Conservation (phyloP, 1,139 yeast genomes). For the Yamadazyma pseudoaaseri region DNA sequence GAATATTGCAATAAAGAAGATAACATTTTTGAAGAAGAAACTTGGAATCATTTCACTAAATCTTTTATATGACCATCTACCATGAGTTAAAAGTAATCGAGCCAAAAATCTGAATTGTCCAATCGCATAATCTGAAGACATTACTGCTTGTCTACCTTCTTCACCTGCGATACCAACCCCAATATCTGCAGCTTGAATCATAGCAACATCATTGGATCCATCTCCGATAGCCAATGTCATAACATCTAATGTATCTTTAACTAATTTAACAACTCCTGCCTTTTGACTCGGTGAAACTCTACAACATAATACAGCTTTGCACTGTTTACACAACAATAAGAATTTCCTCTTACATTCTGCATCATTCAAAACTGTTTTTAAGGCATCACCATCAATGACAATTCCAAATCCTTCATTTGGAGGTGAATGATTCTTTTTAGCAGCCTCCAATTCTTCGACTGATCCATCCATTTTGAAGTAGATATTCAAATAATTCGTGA, state of each 20-base stretch:
- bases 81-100: slow-evolving; percentile 81
- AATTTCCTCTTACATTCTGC: slow-evolving; percentile 62
- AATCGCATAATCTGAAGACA: slow-evolving; percentile 96
- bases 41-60: slow-evolving; percentile 92
- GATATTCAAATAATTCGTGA: slow-evolving; percentile 58
- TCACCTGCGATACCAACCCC: slow-evolving; percentile 98
- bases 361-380: slow-evolving; percentile 66
- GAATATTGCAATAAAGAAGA: slow-evolving; percentile 82
- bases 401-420: slow-evolving; percentile 80
- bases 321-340: slow-evolving; percentile 83
- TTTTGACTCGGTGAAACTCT: slow-evolving; percentile 97
- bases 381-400: slow-evolving; percentile 90
- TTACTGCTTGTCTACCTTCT: slow-evolving; percentile 98
- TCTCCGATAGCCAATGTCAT: slow-evolving; percentile 92
- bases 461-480: slow-evolving; percentile 68
- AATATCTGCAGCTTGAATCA: slow-evolving; percentile 99
- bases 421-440: slow-evolving; percentile 70
- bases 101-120: slow-evolving; percentile 90
- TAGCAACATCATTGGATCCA: slow-evolving; percentile 97
- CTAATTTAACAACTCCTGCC: slow-evolving; percentile 92
- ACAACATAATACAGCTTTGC: slow-evolving; percentile 93
- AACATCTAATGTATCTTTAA: slow-evolving; percentile 75
- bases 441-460: slow-evolving; percentile 54
- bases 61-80: slow-evolving; percentile 94
- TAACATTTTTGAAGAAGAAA: slow-evolving; percentile 89